Conservation (phyloP, 495 filamentous ascomycete species). For the Penicillium ochrochloron region DNA sequence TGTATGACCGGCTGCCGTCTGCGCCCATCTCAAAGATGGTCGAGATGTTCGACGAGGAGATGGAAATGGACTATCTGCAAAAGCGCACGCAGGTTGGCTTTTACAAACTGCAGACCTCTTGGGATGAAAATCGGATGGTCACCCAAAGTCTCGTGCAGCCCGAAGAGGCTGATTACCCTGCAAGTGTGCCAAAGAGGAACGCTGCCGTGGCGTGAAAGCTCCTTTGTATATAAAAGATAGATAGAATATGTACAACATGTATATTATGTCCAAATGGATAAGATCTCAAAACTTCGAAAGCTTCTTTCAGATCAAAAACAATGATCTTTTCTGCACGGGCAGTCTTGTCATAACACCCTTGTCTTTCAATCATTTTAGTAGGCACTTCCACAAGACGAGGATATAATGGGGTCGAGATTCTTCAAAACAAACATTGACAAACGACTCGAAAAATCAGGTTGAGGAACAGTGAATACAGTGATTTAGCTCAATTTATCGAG, state of each 20-base stretch:
- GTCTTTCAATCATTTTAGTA: background rate
- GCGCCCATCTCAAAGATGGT: conserved; percentile 13
- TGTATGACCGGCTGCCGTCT: conserved; percentile 12
- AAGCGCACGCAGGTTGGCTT: conserved; percentile 4
- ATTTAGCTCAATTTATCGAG: too few species aligned
- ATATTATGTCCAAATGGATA: conserved; percentile 1
- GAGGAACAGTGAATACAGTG: too few species aligned
- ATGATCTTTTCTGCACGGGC: too few species aligned
- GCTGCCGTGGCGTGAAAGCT: background rate
- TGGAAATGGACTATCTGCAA: conserved; percentile 26
- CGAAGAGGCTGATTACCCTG: conserved; percentile 7
- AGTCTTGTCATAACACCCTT: background rate
- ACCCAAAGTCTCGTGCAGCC: background rate
- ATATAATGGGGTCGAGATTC: too few species aligned
- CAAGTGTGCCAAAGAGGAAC: background rate
- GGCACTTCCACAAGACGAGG: background rate
- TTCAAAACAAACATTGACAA: too few species aligned
- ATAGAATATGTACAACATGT: conserved; percentile 7
- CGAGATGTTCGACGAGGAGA: conserved; percentile 31
- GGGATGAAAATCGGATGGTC: conserved; percentile 11
- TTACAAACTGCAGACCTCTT: background rate
- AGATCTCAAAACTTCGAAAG: background rate
- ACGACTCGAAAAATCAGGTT: too few species aligned
- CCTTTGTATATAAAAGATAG: conserved; percentile 5
- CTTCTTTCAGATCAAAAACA: background rate